A percentile compares a stretch with the other conserved stretches of the same genome.
Evolutionary conservation across 768 basidiomycete genomes (phyloP).

Genomic region (Suillus plorans): DNA sequence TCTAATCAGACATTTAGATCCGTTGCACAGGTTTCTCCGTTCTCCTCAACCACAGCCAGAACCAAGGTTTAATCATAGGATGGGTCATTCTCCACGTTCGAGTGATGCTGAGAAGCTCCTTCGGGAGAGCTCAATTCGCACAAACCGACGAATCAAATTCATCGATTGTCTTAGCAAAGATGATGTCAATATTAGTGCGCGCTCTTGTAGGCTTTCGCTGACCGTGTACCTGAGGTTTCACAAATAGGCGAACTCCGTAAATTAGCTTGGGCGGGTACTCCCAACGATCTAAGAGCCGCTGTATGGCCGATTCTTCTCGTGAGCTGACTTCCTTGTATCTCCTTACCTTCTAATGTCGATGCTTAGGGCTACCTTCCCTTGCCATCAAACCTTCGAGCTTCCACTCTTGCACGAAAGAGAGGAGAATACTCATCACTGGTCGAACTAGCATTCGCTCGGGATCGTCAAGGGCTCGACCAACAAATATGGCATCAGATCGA

Average conservation of each 20-base stretch:
- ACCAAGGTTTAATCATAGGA: slow-evolving; percentile 11
- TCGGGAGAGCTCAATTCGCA: slow-evolving; percentile 75
- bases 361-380: slow-evolving; percentile 91
- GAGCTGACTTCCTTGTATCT: slow-evolving; percentile 25
- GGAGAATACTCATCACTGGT: slow-evolving; percentile 91
- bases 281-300: slow-evolving; percentile 81
- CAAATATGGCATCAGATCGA: slow-evolving; percentile 99
- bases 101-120: slow-evolving; percentile 55
- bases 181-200: slow-evolving; percentile 65
- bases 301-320: slow-evolving; percentile 95
- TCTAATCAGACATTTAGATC: slow-evolving; percentile 48
- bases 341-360: slow-evolving; percentile 9
- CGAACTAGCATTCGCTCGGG: slow-evolving; percentile 84
- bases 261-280: slow-evolving; percentile 94
- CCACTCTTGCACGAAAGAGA: slow-evolving; percentile 85
- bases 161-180: slow-evolving; percentile 72
- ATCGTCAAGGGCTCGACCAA: slow-evolving; percentile 84
- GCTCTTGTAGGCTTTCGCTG: slow-evolving; percentile 9
- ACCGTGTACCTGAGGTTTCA: slow-evolving; percentile 1
- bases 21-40: slow-evolving; percentile 52
- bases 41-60: slow-evolving; percentile 25
- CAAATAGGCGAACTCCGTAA: slow-evolving; percentile 76
- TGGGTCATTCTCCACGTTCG: slow-evolving; percentile 18
- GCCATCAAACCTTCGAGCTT: slow-evolving; percentile 68
- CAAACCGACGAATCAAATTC: slow-evolving; percentile 79